These are phyloP conservation scores for Pseudoturritis turrita DNA, from an alignment of 345 rosid species.

Conservation along the genomic window DNA sequence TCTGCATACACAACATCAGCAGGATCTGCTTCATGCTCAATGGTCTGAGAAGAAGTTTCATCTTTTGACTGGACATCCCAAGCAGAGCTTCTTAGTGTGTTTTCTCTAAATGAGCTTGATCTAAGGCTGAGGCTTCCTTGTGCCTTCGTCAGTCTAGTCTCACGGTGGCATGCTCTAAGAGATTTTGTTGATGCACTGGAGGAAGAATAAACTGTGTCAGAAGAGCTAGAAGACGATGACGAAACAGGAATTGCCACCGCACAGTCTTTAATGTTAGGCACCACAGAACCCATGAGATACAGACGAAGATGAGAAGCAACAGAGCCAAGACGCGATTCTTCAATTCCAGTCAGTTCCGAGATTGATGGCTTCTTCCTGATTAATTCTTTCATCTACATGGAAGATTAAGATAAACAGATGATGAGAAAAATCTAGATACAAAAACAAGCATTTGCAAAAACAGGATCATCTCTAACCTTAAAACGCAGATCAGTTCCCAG, in stretches of 20 bases:
- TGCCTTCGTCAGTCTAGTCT: slow-evolving; percentile 42
- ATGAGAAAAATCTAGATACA: not conserved
- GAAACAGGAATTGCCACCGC: slow-evolving; percentile 22
- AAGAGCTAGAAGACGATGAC: not conserved
- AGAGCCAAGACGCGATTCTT: slow-evolving; percentile 76
- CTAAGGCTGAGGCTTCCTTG: slow-evolving; percentile 83
- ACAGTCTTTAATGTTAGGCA: slow-evolving; percentile 30
- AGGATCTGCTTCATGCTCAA: slow-evolving; percentile 51
- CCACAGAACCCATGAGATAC: slow-evolving; percentile 63
- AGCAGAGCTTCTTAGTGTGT: slow-evolving; percentile 43
- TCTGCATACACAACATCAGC: slow-evolving; percentile 65
- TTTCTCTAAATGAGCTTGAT: slow-evolving; percentile 76
- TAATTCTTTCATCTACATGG: slow-evolving; percentile 68
- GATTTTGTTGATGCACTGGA: slow-evolving; percentile 37
- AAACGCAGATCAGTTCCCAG: slow-evolving; percentile 73
- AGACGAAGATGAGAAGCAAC: slow-evolving; percentile 79
- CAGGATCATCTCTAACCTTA: slow-evolving; percentile 50
- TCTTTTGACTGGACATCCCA: slow-evolving; percentile 83
- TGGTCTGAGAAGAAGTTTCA: slow-evolving; percentile 45
- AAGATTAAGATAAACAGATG: not conserved
- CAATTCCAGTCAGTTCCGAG: slow-evolving; percentile 86
- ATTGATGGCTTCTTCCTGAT: slow-evolving; percentile 79
- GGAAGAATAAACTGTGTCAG: slow-evolving; percentile 11
- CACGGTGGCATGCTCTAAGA: slow-evolving; percentile 40
- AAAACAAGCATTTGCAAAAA: not conserved